Conservation (phyloP, 305 asterid genomes). For the Euphrasia arctica region DNA sequence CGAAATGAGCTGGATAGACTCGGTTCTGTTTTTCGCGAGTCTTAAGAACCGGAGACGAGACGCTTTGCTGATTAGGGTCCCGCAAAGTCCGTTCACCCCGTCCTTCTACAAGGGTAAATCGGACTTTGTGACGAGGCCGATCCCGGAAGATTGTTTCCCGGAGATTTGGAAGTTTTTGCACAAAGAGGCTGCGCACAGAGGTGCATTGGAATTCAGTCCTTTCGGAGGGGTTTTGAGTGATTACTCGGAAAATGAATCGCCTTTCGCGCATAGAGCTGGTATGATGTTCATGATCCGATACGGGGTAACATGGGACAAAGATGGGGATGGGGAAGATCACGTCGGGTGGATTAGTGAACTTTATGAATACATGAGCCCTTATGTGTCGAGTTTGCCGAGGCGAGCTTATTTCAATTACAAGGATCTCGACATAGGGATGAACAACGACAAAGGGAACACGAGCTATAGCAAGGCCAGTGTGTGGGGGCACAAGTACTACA, state of each 20-base stretch:
- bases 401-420: slow-evolving; percentile 34
- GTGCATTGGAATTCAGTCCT: slow-evolving; percentile 1
- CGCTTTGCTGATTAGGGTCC: slow-evolving; percentile 10
- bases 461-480: not conserved
- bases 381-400: slow-evolving; percentile 25
- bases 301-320: not conserved
- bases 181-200: slow-evolving; percentile 1
- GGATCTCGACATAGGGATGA: slow-evolving; percentile 32
- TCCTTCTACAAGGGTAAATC: slow-evolving; percentile 25
- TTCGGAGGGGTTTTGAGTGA: not conserved
- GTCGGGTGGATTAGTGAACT: slow-evolving; percentile 19
- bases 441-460: not conserved
- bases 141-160: slow-evolving; percentile 13
- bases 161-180: slow-evolving; percentile 27
- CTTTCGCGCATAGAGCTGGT: slow-evolving; percentile 5
- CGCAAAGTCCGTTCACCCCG: not conserved
- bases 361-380: not conserved
- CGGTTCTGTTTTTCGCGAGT: slow-evolving; percentile 21
- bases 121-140: slow-evolving; percentile 24
- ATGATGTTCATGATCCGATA: not conserved
- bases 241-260: not conserved
- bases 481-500: slow-evolving; percentile 18
- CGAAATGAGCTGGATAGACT: slow-evolving; percentile 20
- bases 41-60: slow-evolving; percentile 3
- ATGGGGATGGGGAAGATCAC: not conserved